Percentiles rank a stretch among this genome's conserved stretches.
Evolutionary conservation across 257 asterid genomes (phyloP).

Genomic region (Cordia subcordata): DNA sequence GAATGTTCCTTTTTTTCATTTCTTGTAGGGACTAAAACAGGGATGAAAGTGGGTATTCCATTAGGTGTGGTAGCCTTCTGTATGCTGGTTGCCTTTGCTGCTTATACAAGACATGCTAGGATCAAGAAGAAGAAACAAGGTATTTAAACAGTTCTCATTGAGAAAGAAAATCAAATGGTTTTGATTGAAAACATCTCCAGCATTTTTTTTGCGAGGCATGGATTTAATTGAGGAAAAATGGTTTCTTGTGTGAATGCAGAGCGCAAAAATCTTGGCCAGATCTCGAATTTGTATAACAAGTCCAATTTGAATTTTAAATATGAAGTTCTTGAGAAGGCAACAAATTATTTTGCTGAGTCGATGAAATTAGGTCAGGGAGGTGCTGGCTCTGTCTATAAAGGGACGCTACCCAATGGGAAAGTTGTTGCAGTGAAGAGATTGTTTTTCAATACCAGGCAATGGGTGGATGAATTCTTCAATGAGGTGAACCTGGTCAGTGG

Average conservation of each 20-base stretch:
- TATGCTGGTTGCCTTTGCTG: slow-evolving; percentile 55
- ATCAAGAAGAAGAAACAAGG: slow-evolving; percentile 52
- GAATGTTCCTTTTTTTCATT: background rate
- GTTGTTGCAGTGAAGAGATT: slow-evolving; percentile 78
- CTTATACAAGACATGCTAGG: slow-evolving; percentile 39
- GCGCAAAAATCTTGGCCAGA: slow-evolving; percentile 58
- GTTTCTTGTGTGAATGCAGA: slow-evolving; percentile 32
- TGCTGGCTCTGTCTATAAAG: slow-evolving; percentile 75
- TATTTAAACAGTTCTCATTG: slow-evolving; percentile 8
- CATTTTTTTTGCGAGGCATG: background rate
- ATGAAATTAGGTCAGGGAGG: slow-evolving; percentile 90
- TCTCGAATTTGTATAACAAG: slow-evolving; percentile 53
- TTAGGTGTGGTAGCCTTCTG: slow-evolving; percentile 49
- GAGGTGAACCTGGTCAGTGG: slow-evolving; percentile 81
- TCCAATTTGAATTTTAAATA: slow-evolving; percentile 75
- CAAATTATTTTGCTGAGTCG: slow-evolving; percentile 54
- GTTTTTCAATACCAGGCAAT: slow-evolving; percentile 76
- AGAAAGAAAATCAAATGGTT: background rate
- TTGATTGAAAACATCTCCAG: background rate
- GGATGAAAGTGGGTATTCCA: slow-evolving; percentile 45
- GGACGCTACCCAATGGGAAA: slow-evolving; percentile 58
- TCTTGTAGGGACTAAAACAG: slow-evolving; percentile 42
- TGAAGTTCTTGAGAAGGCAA: slow-evolving; percentile 83
- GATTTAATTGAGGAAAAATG: background rate
- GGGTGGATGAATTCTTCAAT: slow-evolving; percentile 96